These are phyloP conservation scores for Ascodesmis nigricans DNA, from an alignment of 495 filamentous ascomycete species.

Conservation along the genomic window DNA sequence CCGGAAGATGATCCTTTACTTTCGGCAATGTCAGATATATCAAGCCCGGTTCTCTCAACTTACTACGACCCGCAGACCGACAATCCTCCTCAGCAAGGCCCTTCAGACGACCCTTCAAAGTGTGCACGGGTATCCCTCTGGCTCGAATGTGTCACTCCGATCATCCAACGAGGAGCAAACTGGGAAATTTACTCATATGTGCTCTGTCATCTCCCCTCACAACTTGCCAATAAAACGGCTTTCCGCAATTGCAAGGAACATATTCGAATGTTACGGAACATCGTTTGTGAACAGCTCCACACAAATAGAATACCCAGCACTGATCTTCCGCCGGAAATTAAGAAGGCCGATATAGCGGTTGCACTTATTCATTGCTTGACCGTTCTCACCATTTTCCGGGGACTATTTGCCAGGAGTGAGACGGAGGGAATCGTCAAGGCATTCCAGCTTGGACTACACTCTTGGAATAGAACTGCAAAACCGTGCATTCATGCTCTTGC, in stretches of 20 bases:
- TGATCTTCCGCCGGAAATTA: slow-evolving; percentile 47
- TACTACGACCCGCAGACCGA: slow-evolving; percentile 19
- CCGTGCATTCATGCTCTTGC: slow-evolving; percentile 85
- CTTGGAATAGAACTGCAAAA: slow-evolving; percentile 66
- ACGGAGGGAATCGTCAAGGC: slow-evolving; percentile 70
- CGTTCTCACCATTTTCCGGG: slow-evolving; percentile 70
- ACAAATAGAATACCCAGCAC: slow-evolving; percentile 52
- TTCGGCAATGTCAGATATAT: slow-evolving; percentile 19
- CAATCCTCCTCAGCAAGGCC: slow-evolving; percentile 23
- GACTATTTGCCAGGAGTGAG: slow-evolving; percentile 60
- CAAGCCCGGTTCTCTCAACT: slow-evolving; percentile 23
- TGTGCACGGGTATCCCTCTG: slow-evolving; percentile 47
- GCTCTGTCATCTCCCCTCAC: slow-evolving; percentile 64
- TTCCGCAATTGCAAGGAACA: slow-evolving; percentile 50
- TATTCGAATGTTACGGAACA: slow-evolving; percentile 50
- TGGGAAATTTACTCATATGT: slow-evolving; percentile 93
- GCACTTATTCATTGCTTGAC: slow-evolving; percentile 68
- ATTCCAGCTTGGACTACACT: slow-evolving; percentile 62
- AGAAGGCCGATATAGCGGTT: slow-evolving; percentile 69
- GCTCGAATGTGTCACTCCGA: slow-evolving; percentile 48
- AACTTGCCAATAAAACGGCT: slow-evolving; percentile 72
- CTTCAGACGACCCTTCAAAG: slow-evolving; percentile 22
- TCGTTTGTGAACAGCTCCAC: slow-evolving; percentile 62
- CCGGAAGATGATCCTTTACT: slow-evolving; percentile 17
- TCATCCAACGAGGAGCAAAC: slow-evolving; percentile 55